Evolutionary conservation across 2,329 filamentous ascomycete genomes (phyloP).

Genomic region (Botrytis fabae): DNA sequence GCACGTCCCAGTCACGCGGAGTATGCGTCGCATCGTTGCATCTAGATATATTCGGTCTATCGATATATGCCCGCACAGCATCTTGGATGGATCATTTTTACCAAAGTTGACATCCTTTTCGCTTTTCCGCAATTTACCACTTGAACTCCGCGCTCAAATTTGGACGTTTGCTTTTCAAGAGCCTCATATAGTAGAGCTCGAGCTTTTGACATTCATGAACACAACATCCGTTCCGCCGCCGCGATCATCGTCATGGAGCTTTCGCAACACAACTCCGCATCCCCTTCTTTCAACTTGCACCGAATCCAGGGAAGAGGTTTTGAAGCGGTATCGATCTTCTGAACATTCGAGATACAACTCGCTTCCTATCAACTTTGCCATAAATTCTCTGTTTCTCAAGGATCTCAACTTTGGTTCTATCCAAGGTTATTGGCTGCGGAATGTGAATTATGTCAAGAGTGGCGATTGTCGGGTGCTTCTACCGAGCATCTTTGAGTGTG

Average conservation of each 20-base stretch:
- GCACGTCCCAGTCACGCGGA: not conserved
- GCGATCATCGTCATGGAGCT: not conserved
- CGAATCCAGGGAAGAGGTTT: constrained; percentile 9
- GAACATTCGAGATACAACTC: not conserved
- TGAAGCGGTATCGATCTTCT: not conserved
- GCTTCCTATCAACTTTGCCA: not conserved
- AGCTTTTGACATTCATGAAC: not conserved
- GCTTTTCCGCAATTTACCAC: constrained; percentile 11
- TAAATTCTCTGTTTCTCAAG: not conserved
- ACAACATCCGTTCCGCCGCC: not conserved
- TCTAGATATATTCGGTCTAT: constrained; percentile 7
- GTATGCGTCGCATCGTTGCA: constrained; percentile 5
- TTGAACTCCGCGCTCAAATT: constrained; percentile 4
- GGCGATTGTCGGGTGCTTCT: not conserved
- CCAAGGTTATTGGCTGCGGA: not conserved
- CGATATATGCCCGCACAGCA: not conserved
- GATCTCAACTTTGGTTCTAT: constrained; percentile 1
- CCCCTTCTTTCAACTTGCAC: constrained; percentile 6
- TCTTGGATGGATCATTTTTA: not conserved
- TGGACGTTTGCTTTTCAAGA: constrained; percentile 9
- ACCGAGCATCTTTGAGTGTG: not conserved
- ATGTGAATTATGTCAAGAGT: not conserved
- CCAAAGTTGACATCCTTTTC: constrained; percentile 1
- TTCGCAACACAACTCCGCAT: not conserved
- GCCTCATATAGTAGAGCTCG: not conserved